Conservation (phyloP, 2,329 filamentous ascomycete species). For the Camillea tinctor region DNA sequence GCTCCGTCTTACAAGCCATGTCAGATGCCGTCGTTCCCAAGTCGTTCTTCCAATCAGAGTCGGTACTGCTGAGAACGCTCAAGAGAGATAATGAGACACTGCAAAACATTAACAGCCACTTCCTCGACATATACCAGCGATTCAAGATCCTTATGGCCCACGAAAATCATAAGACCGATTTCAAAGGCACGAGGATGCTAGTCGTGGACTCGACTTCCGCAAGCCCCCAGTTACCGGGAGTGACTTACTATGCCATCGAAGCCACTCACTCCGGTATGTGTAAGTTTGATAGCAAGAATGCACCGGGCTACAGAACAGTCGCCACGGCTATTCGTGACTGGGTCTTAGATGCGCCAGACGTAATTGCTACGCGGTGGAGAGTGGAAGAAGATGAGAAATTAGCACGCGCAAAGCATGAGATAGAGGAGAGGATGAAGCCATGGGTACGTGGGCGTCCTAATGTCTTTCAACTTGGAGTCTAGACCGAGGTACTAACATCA, state of each 20-base stretch:
- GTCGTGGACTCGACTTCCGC: slow-evolving; percentile 72
- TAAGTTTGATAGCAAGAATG: slow-evolving; percentile 50
- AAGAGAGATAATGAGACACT: slow-evolving; percentile 72
- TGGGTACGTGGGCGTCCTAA: slow-evolving; percentile 33
- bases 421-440: slow-evolving; percentile 44
- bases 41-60: slow-evolving; percentile 65
- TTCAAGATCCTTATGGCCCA: slow-evolving; percentile 77
- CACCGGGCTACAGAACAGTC: slow-evolving; percentile 62
- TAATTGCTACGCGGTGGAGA: slow-evolving; percentile 58
- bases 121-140: slow-evolving; percentile 67
- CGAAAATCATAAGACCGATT: slow-evolving; percentile 69
- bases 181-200: slow-evolving; percentile 61
- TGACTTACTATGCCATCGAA: slow-evolving; percentile 66
- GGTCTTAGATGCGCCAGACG: slow-evolving; percentile 51
- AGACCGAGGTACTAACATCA: slow-evolving; percentile 11
- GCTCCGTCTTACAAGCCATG: slow-evolving; percentile 65
- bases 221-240: slow-evolving; percentile 65
- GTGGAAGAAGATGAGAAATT: slow-evolving; percentile 56
- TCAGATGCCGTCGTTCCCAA: slow-evolving; percentile 63
- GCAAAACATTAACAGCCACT: slow-evolving; percentile 71
- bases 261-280: slow-evolving; percentile 42
- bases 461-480: background rate
- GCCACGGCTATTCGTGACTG: slow-evolving; percentile 50
- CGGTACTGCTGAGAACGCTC: slow-evolving; percentile 67
- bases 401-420: slow-evolving; percentile 42